Evolutionary conservation across 2,329 filamentous ascomycete genomes (phyloP), one percentile per base, ranked within the genome.

Genomic region (Septoria linicola): DNA sequence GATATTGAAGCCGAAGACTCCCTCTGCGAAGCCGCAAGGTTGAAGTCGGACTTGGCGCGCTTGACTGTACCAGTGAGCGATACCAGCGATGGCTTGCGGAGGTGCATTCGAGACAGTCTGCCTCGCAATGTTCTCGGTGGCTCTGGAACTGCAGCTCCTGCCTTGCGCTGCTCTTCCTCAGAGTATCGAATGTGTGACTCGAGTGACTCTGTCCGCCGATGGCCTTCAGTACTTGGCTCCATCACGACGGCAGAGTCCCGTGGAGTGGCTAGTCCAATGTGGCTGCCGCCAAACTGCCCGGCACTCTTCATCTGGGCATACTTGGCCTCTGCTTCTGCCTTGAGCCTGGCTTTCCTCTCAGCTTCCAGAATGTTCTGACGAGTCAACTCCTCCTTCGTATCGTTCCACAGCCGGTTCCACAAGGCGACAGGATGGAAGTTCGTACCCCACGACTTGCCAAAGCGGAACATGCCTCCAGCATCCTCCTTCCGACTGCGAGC

Each of bases 221-320:
- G 58, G 2, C 62, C 62, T 2, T 35, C 41, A 11, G 49, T 42
- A 23, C 37, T 53, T 17, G 51, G 43, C 19, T 63, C 54, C 10
- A 65, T 47, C 13, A 41, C 58, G n/a, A 68, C 54, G 8, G 56
- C 65, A 43, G 66, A 67, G 41, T 69, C 66, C 13, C 59, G 58
- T 14, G 56, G 59, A n/a, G 54, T 62, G n/a, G 47, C 41, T 19
- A 31, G 34, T 23, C 47, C 47, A 14, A 41, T 10, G 27, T 46
- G 17, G 23, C 41, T 36, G 7, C 31, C 19, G 59, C 70, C 72
- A 55, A 74, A 68, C 51, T 76, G 77, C 8, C 79, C 79, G 5
- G 71, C 68, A 47, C 70, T 69, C 67, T 82, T 81, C 57, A 82
- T 66, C 62, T 80, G 74, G 10, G 75, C 73, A 61, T 81, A 82